A percentile compares a stretch with the other conserved stretches of the same genome.
phyloP scores from a whole-genome alignment of 1,284 basidiomycete species.

The Boletellus sp. region DNA sequence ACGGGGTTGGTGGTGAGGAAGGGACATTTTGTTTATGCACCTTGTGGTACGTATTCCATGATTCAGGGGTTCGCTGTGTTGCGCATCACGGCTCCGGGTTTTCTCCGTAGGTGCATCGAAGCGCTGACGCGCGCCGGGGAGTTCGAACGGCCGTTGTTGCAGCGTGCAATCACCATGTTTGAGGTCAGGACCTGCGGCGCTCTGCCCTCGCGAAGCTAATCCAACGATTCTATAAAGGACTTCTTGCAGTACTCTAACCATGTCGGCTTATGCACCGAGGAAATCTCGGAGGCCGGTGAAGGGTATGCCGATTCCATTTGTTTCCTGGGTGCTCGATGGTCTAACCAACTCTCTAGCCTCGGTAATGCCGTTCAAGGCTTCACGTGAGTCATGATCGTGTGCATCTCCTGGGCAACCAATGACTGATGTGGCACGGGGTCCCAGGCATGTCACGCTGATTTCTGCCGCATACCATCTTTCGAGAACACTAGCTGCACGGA shows the following conservation, averaged over 20 bases:
- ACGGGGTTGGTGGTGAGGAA: constrained; percentile 91
- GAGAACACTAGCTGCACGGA: constrained; percentile 43
- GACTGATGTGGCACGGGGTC: neutral
- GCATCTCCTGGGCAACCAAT: neutral
- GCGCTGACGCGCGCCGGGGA: constrained; percentile 83
- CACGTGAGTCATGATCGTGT: constrained; percentile 51
- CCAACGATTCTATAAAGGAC: constrained; percentile 43
- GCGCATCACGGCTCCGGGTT: constrained; percentile 12
- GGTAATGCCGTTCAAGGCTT: constrained; percentile 86
- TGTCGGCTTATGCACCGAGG: constrained; percentile 81
- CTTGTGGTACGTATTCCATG: constrained; percentile 45
- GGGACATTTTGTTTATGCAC: constrained; percentile 83
- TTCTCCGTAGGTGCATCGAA: constrained; percentile 69
- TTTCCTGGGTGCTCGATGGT: neutral
- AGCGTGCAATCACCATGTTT: constrained; percentile 76
- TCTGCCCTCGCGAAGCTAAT: neutral
- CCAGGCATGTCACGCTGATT: constrained; percentile 75
- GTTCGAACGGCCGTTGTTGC: constrained; percentile 64
- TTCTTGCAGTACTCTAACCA: constrained; percentile 83
- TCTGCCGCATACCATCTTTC: constrained; percentile 81
- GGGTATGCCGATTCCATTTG: constrained; percentile 42
- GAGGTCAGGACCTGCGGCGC: constrained; percentile 50
- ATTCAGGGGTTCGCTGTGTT: neutral
- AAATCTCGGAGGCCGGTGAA: constrained; percentile 77
- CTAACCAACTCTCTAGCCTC: constrained; percentile 41